A percentile compares a stretch with the other conserved stretches of the same genome.
phyloP scores from a whole-genome alignment of 345 rosid species.

The Hypericum perforatum region DNA sequence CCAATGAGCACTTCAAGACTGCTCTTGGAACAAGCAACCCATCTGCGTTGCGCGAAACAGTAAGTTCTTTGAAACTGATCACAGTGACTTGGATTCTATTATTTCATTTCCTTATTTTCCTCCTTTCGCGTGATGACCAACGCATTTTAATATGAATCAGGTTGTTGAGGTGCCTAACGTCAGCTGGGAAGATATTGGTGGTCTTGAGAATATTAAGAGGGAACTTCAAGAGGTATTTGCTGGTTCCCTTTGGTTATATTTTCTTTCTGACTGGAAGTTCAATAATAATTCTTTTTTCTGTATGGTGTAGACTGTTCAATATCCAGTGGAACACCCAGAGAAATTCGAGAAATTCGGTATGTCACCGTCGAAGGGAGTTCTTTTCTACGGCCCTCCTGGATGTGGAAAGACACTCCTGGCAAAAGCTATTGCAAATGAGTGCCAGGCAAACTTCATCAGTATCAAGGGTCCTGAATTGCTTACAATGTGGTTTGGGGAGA shows the following conservation, averaged over 20 bases:
- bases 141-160: background rate
- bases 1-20: constrained; percentile 15
- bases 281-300: background rate
- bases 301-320: constrained; percentile 14
- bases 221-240: constrained; percentile 18
- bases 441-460: constrained; percentile 19
- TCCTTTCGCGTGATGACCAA: background rate
- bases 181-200: constrained; percentile 15
- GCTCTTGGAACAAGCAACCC: constrained; percentile 20
- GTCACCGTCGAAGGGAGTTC: constrained; percentile 19
- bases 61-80: background rate
- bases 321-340: constrained; percentile 19
- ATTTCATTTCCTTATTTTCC: background rate
- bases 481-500: constrained; percentile 21
- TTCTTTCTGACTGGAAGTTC: background rate
- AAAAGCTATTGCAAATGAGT: constrained; percentile 18
- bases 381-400: constrained; percentile 18
- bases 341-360: constrained; percentile 18
- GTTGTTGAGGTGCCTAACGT: constrained; percentile 17
- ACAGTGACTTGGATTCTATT: too few species aligned
- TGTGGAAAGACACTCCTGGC: constrained; percentile 17
- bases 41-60: constrained; percentile 18
- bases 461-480: constrained; percentile 16
- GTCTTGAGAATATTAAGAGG: constrained; percentile 18
- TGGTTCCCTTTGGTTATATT: background rate